Conservation (phyloP, 257 asterid species). For the Solanum appendiculatum region DNA sequence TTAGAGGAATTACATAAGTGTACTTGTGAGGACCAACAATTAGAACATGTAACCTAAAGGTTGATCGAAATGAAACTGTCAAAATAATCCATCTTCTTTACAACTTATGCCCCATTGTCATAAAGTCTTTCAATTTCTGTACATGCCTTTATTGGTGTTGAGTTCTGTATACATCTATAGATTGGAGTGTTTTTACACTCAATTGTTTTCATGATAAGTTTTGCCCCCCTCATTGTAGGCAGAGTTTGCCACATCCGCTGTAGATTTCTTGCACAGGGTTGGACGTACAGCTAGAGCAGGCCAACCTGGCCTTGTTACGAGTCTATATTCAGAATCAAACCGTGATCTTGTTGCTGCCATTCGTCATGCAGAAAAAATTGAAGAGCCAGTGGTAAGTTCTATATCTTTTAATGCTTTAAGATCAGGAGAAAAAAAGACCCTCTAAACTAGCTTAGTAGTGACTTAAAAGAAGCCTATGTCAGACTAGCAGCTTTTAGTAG, state of each 20-base stretch:
- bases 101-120: neutral
- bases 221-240: conserved; percentile 35
- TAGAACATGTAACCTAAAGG: neutral
- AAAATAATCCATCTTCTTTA: neutral
- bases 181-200: neutral
- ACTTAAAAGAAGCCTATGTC: neutral
- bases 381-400: conserved; percentile 66
- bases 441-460: neutral
- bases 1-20: neutral
- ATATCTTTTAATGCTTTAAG: neutral
- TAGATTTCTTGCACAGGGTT: conserved; percentile 93
- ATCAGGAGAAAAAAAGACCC: neutral
- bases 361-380: conserved; percentile 66
- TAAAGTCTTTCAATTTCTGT: neutral
- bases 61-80: neutral
- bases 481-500: neutral
- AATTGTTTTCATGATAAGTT: neutral
- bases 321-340: conserved; percentile 53
- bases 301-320: conserved; percentile 80
- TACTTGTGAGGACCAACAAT: neutral
- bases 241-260: conserved; percentile 87
- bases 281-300: conserved; percentile 99
- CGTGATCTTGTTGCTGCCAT: conserved; percentile 84
- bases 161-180: neutral
- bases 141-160: neutral